A percentile compares a stretch with the other conserved stretches of the same genome.
phyloP scores from a whole-genome alignment of 257 asterid genomes.

The Solanum paucissectum region DNA sequence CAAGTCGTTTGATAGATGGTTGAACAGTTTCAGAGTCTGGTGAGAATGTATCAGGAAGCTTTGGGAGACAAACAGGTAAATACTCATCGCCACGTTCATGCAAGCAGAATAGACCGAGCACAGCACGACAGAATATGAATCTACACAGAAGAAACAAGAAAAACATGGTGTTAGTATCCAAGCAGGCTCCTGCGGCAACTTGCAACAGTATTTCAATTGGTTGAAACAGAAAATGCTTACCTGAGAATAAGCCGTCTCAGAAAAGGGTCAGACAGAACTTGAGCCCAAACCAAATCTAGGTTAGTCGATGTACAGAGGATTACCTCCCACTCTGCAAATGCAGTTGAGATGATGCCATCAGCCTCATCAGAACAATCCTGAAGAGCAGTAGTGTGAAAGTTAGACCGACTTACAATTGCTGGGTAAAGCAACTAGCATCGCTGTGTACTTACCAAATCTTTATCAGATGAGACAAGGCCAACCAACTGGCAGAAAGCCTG shows the following conservation, averaged over 20 bases:
- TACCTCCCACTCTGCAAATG: constrained; percentile 88
- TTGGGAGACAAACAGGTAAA: constrained; percentile 76
- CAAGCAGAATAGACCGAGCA: constrained; percentile 44
- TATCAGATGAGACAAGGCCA: constrained; percentile 37
- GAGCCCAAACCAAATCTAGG: constrained; percentile 90
- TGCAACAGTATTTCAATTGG: background rate
- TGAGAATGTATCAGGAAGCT: constrained; percentile 57
- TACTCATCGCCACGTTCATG: constrained; percentile 35
- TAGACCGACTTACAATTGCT: background rate
- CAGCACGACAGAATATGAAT: constrained; percentile 90
- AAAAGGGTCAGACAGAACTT: constrained; percentile 74
- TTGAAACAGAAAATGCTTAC: constrained; percentile 24
- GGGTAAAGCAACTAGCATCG: background rate
- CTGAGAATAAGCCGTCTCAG: constrained; percentile 83
- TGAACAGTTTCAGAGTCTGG: constrained; percentile 52
- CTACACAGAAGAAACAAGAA: constrained; percentile 27
- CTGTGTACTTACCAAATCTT: constrained; percentile 42
- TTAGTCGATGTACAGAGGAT: constrained; percentile 72
- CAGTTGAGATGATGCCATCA: constrained; percentile 53
- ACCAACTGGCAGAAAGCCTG: constrained; percentile 88
- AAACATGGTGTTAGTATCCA: background rate
- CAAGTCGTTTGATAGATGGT: constrained; percentile 51
- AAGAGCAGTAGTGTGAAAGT: constrained; percentile 5
- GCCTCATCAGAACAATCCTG: constrained; percentile 48
- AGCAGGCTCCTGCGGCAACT: background rate